Percentiles rank a stretch among this genome's conserved stretches.
Evolutionary conservation across 768 basidiomycete genomes (phyloP).

Genomic region (Infundibulicybe gibba): DNA sequence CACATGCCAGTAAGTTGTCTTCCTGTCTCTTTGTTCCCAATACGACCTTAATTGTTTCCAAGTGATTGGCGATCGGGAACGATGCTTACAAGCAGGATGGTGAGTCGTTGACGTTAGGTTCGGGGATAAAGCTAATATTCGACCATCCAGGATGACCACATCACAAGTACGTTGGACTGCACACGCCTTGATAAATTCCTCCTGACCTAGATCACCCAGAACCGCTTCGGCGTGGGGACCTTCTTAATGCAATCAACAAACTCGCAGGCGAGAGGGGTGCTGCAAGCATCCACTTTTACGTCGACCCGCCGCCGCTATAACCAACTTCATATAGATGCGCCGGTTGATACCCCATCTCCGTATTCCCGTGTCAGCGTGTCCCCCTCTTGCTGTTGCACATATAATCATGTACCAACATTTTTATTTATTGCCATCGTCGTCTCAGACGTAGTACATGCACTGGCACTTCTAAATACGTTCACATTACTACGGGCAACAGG

Average conservation of each 20-base stretch:
- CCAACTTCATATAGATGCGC: not conserved
- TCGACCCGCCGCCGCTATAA: conserved; percentile 1
- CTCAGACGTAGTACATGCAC: too few species aligned
- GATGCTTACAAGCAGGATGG: conserved; percentile 50
- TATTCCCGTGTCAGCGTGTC: too few species aligned
- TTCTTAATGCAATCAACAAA: conserved; percentile 79
- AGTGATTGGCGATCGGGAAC: conserved; percentile 80
- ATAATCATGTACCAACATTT: too few species aligned
- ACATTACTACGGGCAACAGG: too few species aligned
- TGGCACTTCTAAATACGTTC: too few species aligned
- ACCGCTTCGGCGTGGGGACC: conserved; percentile 74
- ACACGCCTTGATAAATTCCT: not conserved
- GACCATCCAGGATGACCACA: conserved; percentile 57
- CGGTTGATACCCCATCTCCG: too few species aligned
- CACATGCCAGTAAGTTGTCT: conserved; percentile 84
- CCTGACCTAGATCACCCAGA: conserved; percentile 36
- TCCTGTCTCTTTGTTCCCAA: not conserved
- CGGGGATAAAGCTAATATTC: not conserved
- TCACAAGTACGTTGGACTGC: conserved; percentile 57
- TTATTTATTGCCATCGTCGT: too few species aligned
- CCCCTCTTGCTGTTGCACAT: too few species aligned
- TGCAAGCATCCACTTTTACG: conserved; percentile 27
- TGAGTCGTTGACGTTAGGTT: conserved; percentile 8
- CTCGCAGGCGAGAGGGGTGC: conserved; percentile 62
- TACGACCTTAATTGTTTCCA: conserved; percentile 3